Base-by-base conservation (phyloP, 108 stramenopile species). In the Cylindrotheca closterium region DNA sequence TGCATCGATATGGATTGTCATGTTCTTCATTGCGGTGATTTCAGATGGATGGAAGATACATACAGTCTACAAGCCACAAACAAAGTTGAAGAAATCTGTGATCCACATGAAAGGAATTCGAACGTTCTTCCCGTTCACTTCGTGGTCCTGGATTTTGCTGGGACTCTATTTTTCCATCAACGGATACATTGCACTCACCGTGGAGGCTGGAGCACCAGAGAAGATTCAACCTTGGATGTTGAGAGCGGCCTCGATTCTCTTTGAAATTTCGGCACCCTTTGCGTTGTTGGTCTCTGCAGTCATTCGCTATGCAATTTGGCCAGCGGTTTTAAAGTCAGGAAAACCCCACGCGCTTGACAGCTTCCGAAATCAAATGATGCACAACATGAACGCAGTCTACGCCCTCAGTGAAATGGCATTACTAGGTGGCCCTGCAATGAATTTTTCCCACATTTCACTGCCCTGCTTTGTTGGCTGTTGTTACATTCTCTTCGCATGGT, bases 61-160 rank as follows among this genome's bases (percentile, higher is more conserved):
- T 30, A 51, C 71, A 0, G 63, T 54, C 31, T 73, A 73, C 64
- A 58, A 58, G 34, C 45, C 71, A 17, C 12, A 65, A 2, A 51
- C 71, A 62, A 68, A 65, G 59, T 24, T 58, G 17, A 51, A 37
- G 57, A 58, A 72, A 48, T 12, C 51, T 46, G 30, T 23, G 2
- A 24, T 56, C 8, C 50, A 34, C 3, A 17, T 78, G 19, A 23
- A 30, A 17, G 77, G 74, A 0, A 19, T 58, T 22, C 65, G 57
- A 24, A 88, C 83, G 1, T 65, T 86, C 33, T 77, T 67, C 19
- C 85, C 86, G 23, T 90, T 83, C 55, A 93, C 89, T 0, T 77
- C 82, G 8, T 84, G 82, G 83, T 70, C 75, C 10, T 90, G 89
- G 87, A 79, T 84, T 58, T 28, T 90, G 28, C 67, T 93, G 10